Evolutionary conservation across 768 basidiomycete genomes (phyloP).

Genomic region (Boletales sp.): DNA sequence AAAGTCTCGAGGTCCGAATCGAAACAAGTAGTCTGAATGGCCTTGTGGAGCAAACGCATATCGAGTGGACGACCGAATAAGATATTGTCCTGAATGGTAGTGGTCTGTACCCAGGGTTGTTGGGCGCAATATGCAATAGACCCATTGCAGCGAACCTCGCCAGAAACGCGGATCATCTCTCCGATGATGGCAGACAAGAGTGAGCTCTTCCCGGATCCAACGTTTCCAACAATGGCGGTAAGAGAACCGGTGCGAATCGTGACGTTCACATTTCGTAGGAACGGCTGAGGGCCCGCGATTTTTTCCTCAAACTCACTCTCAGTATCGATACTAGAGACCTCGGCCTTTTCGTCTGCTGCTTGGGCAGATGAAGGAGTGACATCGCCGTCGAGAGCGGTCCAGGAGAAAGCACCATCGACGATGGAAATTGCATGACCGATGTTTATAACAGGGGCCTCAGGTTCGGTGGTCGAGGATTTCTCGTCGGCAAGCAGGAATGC

Average conservation of each 20-base stretch:
- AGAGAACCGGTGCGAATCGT: slow-evolving; percentile 20
- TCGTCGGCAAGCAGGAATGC: slow-evolving; percentile 26
- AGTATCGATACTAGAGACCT: slow-evolving; percentile 6
- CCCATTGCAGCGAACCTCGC: slow-evolving; percentile 20
- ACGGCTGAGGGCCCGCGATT: slow-evolving; percentile 9
- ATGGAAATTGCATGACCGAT: slow-evolving; percentile 19
- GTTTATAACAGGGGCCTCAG: slow-evolving; percentile 1
- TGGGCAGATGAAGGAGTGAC: background rate
- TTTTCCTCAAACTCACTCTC: slow-evolving; percentile 6
- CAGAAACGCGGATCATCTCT: slow-evolving; percentile 27
- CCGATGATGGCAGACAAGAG: slow-evolving; percentile 28
- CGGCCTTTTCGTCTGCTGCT: slow-evolving; percentile 1
- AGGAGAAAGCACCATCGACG: slow-evolving; percentile 21
- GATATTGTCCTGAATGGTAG: slow-evolving; percentile 31
- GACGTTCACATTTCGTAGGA: slow-evolving; percentile 20
- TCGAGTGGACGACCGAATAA: slow-evolving; percentile 29
- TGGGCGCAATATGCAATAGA: slow-evolving; percentile 32
- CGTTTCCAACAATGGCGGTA: slow-evolving; percentile 25
- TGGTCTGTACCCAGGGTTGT: slow-evolving; percentile 30
- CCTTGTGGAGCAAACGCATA: slow-evolving; percentile 23
- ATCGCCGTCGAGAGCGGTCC: slow-evolving; percentile 14
- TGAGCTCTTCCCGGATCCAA: slow-evolving; percentile 29
- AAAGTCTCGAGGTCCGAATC: slow-evolving; percentile 28
- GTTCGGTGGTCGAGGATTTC: slow-evolving; percentile 7
- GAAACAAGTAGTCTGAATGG: slow-evolving; percentile 26